Conservation (phyloP, 495 filamentous ascomycete species). For the Diplogelasinospora grovesii region DNA sequence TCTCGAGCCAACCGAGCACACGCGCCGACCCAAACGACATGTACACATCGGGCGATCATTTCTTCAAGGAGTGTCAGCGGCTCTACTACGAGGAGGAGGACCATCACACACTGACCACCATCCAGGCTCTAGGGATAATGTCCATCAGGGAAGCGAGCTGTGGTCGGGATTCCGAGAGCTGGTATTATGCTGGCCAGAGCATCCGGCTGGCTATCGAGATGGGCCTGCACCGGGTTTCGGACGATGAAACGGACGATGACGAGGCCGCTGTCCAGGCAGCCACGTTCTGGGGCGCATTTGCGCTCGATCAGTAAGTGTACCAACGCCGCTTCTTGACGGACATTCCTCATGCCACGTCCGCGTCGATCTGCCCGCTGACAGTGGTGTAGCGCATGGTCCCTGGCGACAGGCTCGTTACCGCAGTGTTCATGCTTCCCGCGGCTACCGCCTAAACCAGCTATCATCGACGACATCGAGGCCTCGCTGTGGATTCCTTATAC, state of each 20-base stretch:
- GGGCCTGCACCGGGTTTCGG: constrained; percentile 49
- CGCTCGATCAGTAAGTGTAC: constrained; percentile 61
- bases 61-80: constrained; percentile 59
- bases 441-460: constrained; percentile 49
- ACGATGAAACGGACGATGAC: constrained; percentile 36
- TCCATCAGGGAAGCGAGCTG: constrained; percentile 58
- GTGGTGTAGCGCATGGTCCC: constrained; percentile 51
- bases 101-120: constrained; percentile 61
- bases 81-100: constrained; percentile 52
- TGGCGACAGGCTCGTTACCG: constrained; percentile 55
- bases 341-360: neutral
- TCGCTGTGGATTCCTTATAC: constrained; percentile 53
- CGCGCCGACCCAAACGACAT: constrained; percentile 54
- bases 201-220: constrained; percentile 61
- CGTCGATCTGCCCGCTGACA: constrained; percentile 19
- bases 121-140: constrained; percentile 75
- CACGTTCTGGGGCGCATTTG: constrained; percentile 68
- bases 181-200: constrained; percentile 60
- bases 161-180: constrained; percentile 58
- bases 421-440: constrained; percentile 53
- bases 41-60: constrained; percentile 62
- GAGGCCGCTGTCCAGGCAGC: constrained; percentile 58
- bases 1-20: constrained; percentile 58
- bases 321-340: neutral
- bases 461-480: constrained; percentile 48